Evolutionary conservation across 345 rosid genomes (phyloP), one percentile per base, ranked within the genome.

Genomic region (Abelmoschus esculentus): DNA sequence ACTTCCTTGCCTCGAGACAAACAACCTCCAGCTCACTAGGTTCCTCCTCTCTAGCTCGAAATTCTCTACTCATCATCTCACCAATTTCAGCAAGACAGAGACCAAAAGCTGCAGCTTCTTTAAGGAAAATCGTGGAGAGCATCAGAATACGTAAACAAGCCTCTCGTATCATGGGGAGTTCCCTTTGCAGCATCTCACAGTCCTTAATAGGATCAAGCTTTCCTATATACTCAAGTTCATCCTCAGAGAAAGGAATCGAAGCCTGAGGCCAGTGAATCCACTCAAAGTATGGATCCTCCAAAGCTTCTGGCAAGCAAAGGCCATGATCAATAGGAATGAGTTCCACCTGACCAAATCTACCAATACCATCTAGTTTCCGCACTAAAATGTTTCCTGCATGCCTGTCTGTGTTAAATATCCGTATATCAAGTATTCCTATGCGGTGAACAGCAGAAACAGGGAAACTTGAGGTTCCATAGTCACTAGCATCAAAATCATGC

Each of bases 201-300:
- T 95, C 99, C 36, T 52, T 72, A 14, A 57, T 15, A n/a, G 91
- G 93, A 75, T 91, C 82, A 44, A 91, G 90, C 19, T 70, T 80
- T 36, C 80, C 73, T 52, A 95, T 95, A 60, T 91, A 90, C 31
- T 90, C 90, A 61, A 95, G 89, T 80, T 95, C 99, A 78, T 87
- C 98, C 46, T 91, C 99, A 3, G 96, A 88, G 74, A 95, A 95
- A 26, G 99, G 98, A 67, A 95, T 84, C n/a, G 99, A 91, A 17
- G 99, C 93, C 76, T 91, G 97, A 50, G 99, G 99, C 99, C 97
- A 95, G 74, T 95, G 98, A 80, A 95, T 91, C 99, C 99, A 95
- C 80, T 95, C 98, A 6, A 95, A 90, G 76, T 95, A 95, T 26
- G 99, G 99, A 74, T 95, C 99, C 79, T 91, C 99, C 75, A 95